Evolutionary conservation across 768 basidiomycete genomes (phyloP), one percentile per base, ranked within the genome.

Genomic region (Podaxis sp.): DNA sequence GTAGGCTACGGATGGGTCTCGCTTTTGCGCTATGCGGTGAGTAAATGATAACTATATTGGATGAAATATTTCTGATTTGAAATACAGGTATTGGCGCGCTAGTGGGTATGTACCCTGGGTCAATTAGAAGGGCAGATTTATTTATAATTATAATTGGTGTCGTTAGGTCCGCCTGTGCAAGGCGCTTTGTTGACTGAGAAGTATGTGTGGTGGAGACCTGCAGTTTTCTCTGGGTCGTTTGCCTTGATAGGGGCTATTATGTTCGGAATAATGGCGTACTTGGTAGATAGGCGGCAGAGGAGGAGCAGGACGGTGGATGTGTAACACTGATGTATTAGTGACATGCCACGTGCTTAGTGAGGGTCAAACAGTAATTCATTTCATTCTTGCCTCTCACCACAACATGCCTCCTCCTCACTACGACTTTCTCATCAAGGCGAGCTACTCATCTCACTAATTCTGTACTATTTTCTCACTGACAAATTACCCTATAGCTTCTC

Each of bases 351-450:
- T 60, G 59, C 51, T 20, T 46, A 36, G 28, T 58, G n/a, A 49
- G 46, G 28, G 36, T 58, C 28, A 58, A 36, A 30, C 48, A 11
- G 24, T 22, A 53, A 53, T 53, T 24, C 48, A 53, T 40, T 60
- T 48, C 12, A 4, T 46, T 44, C 60, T 46, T 54, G 51, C 40
- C 40, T 54, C 28, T n/a, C 5, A 55, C 54, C 44, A 38, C 66
- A 68, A 62, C 59, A 93, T 93, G 92, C 91, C 92, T 56, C 90
- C 92, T 60, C 91, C 93, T 56, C 95, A 97, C 77, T 99, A 98
- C 80, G 96, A 99, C 82, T 96, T 97, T 71, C 84, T 96, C 76
- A 93, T 95, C 87, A 96, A 92, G 82, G 92, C 90, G 65, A 69
- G 80, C 53, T 66, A 37, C 13, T 30, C 36, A 51, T 28, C 33